Percentiles rank a stretch among this genome's conserved stretches.
Evolutionary conservation across 768 basidiomycete genomes (phyloP).

Genomic region (Gyrodon lividus): DNA sequence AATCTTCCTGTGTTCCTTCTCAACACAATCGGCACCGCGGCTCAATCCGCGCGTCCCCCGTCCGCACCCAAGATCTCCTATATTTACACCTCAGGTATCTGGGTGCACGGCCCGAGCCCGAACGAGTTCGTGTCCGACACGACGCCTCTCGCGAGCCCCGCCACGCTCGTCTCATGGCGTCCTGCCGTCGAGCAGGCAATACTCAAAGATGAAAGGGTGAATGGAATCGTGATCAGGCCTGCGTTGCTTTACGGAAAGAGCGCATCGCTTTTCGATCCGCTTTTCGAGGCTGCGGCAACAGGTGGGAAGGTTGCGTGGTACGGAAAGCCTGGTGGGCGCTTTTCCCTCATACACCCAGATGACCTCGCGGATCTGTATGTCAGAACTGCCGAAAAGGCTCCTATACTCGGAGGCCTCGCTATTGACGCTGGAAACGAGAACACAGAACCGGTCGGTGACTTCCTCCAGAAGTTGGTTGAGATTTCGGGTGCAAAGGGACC

Average conservation of each 20-base stretch:
- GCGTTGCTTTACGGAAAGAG: conserved; percentile 31
- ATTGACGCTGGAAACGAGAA: conserved; percentile 32
- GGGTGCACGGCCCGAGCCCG: conserved; percentile 26
- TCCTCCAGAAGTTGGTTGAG: conserved; percentile 25
- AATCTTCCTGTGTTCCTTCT: conserved; percentile 18
- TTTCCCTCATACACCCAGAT: conserved; percentile 31
- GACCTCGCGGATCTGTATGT: conserved; percentile 37
- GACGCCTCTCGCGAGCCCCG: conserved; percentile 16
- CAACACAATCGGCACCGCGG: conserved; percentile 13
- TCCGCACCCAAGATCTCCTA: conserved; percentile 29
- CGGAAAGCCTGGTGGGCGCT: conserved; percentile 28
- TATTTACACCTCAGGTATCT: conserved; percentile 33
- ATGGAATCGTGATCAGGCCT: conserved; percentile 36
- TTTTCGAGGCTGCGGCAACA: conserved; percentile 25
- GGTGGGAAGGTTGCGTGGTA: conserved; percentile 21
- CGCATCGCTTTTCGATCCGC: conserved; percentile 18
- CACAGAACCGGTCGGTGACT: conserved; percentile 29
- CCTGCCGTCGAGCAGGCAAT: conserved; percentile 16
- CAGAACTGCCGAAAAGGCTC: conserved; percentile 32
- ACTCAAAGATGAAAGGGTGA: conserved; percentile 15
- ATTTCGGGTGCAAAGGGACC: conserved; percentile 28
- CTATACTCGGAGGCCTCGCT: conserved; percentile 27
- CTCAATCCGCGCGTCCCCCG: conserved; percentile 15
- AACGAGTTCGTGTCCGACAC: conserved; percentile 18
- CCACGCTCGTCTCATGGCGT: conserved; percentile 20